A percentile compares a stretch with the other conserved stretches of the same genome.
Evolutionary conservation across 1,284 basidiomycete species (phyloP).

Genomic region (Ceratobasidium sp.): DNA sequence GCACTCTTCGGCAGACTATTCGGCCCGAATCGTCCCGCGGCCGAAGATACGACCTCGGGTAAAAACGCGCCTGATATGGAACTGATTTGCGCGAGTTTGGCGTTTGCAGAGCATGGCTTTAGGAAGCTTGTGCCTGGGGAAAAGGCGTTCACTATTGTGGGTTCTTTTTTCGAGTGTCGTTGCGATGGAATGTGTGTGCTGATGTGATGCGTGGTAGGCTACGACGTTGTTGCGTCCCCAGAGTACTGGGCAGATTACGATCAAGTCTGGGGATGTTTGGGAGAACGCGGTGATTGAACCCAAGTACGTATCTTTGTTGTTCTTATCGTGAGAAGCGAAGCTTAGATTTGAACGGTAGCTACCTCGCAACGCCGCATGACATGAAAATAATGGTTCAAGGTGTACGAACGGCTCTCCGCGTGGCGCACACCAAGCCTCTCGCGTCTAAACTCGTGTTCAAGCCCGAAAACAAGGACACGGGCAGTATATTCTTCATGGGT

Average conservation of each 20-base stretch:
- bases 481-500: slow-evolving; percentile 56
- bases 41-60: slow-evolving; percentile 52
- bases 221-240: slow-evolving; percentile 51
- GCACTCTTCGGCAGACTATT: slow-evolving; percentile 44
- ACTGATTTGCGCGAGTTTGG: slow-evolving; percentile 55
- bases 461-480: slow-evolving; percentile 52
- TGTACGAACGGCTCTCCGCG: slow-evolving; percentile 53
- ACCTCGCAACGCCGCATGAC: slow-evolving; percentile 52
- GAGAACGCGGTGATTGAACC: slow-evolving; percentile 62
- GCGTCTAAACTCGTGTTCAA: slow-evolving; percentile 55
- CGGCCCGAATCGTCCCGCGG: slow-evolving; percentile 4
- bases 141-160: slow-evolving; percentile 44
- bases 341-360: slow-evolving; percentile 46
- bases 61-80: slow-evolving; percentile 60
- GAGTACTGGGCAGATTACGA: slow-evolving; percentile 57
- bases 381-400: slow-evolving; percentile 55
- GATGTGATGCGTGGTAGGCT: slow-evolving; percentile 44
- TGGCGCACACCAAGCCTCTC: slow-evolving; percentile 54
- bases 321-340: slow-evolving; percentile 46
- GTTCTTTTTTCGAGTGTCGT: background rate
- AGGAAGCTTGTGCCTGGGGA: slow-evolving; percentile 49
- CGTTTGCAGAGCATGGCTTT: slow-evolving; percentile 53
- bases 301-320: slow-evolving; percentile 53
- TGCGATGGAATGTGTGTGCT: slow-evolving; percentile 6
- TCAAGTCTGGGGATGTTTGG: slow-evolving; percentile 57